A percentile compares a stretch with the other conserved stretches of the same genome.
Evolutionary conservation across 306 rosid species (phyloP).

Genomic region (Prosopis cineraria): DNA sequence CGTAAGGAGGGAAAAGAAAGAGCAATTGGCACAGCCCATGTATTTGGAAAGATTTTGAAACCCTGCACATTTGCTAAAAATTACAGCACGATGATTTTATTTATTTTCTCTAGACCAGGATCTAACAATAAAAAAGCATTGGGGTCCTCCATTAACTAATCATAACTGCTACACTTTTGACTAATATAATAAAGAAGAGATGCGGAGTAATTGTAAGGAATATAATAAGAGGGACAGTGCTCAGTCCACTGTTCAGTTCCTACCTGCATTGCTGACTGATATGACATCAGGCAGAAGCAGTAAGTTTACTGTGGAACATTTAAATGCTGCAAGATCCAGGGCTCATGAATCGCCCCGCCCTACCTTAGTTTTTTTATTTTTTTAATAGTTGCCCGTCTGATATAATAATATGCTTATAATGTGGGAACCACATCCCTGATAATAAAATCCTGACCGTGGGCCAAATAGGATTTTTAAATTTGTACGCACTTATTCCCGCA

Average conservation of each 20-base stretch:
- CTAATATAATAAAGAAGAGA: not conserved
- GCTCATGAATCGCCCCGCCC: not conserved
- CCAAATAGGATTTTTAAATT: not conserved
- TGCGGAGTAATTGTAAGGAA: not conserved
- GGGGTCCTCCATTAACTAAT: not conserved
- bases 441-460: not conserved
- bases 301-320: not conserved
- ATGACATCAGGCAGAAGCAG: constrained; percentile 1
- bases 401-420: not conserved
- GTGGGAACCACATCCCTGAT: not conserved
- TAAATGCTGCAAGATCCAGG: constrained; percentile 32
- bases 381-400: too few relatives aligned
- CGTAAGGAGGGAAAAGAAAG: too few relatives aligned
- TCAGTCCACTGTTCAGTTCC: not conserved
- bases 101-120: not conserved
- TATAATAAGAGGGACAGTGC: not conserved
- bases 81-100: not conserved
- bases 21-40: not conserved
- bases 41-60: not conserved
- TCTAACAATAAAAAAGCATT: not conserved
- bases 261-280: not conserved
- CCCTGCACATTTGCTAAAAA: not conserved
- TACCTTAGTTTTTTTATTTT: not conserved
- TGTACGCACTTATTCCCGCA: not conserved
- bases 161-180: constrained; percentile 19